phyloP scores from a whole-genome alignment of 805 yeast species.

The Lachancea sp. region DNA sequence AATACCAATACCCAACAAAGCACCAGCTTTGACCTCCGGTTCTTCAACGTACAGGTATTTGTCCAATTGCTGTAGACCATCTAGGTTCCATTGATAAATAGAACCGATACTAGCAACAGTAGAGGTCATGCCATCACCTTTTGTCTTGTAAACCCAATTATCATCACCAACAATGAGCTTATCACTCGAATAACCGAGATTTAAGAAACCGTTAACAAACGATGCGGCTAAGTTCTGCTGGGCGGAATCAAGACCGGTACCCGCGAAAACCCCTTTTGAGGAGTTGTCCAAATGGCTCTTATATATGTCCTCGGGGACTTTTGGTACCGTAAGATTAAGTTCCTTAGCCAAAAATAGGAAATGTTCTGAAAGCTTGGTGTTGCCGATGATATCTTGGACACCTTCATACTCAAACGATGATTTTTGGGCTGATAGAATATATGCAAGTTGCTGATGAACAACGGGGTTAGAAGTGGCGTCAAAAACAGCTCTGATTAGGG shows the following conservation, averaged over 20 bases:
- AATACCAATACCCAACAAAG: constrained; percentile 90
- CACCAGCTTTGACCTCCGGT: constrained; percentile 90
- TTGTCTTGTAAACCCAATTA: constrained; percentile 86
- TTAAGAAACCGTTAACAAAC: constrained; percentile 88
- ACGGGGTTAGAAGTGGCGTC: constrained; percentile 67
- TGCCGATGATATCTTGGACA: constrained; percentile 80
- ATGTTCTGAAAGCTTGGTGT: constrained; percentile 70
- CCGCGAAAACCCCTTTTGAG: constrained; percentile 47
- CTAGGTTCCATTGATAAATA: constrained; percentile 86
- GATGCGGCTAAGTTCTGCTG: constrained; percentile 91
- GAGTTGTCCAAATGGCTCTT: constrained; percentile 81
- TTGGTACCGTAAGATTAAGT: constrained; percentile 80
- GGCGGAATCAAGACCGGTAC: constrained; percentile 68
- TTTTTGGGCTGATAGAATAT: constrained; percentile 81
- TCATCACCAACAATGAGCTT: constrained; percentile 72
- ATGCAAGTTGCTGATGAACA: constrained; percentile 84
- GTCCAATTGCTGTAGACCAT: constrained; percentile 85
- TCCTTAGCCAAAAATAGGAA: constrained; percentile 78
- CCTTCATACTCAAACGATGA: constrained; percentile 67
- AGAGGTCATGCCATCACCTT: constrained; percentile 84
- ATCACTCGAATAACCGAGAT: constrained; percentile 86
- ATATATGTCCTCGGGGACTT: constrained; percentile 91
- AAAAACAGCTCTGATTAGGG: constrained; percentile 71
- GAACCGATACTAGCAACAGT: constrained; percentile 91
- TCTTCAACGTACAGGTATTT: constrained; percentile 81